A percentile compares a stretch with the other conserved stretches of the same genome.
These are phyloP conservation scores for Hamamelis virginiana DNA, from an alignment of 164 flowering plant genomes.

Conservation along the genomic window DNA sequence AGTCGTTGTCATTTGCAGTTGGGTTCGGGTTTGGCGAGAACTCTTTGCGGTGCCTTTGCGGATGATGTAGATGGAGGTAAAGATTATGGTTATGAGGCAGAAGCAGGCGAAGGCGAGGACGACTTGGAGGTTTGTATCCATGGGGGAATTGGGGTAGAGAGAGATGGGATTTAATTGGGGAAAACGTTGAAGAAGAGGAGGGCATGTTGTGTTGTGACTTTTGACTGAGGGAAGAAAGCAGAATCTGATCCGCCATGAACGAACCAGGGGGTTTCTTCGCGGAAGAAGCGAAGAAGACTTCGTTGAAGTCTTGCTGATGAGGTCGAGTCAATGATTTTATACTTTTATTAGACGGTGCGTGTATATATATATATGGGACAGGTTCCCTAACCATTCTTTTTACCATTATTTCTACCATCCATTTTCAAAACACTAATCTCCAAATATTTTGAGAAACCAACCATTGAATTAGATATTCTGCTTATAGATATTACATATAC, in stretches of 20 bases:
- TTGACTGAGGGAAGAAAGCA: conserved; percentile 12
- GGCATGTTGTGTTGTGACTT: background rate
- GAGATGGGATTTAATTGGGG: background rate
- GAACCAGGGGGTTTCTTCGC: background rate
- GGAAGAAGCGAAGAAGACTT: too few species aligned
- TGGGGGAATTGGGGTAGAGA: conserved; percentile 11
- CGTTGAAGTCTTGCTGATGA: too few species aligned
- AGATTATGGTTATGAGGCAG: conserved; percentile 38
- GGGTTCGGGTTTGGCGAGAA: conserved; percentile 10
- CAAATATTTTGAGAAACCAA: too few species aligned
- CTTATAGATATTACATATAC: too few species aligned
- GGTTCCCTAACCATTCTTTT: too few species aligned
- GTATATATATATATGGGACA: too few species aligned
- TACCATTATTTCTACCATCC: too few species aligned
- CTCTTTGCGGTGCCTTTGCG: conserved; percentile 25
- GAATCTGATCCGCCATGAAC: conserved; percentile 26
- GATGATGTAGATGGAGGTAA: conserved; percentile 26
- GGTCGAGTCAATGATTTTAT: too few species aligned
- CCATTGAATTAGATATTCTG: too few species aligned
- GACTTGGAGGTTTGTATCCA: conserved; percentile 36
- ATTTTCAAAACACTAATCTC: too few species aligned
- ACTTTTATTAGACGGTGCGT: too few species aligned
- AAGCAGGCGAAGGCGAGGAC: conserved; percentile 52
- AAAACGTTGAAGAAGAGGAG: background rate
- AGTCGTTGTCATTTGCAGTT: conserved; percentile 1